phyloP scores from a whole-genome alignment of 2,329 filamentous ascomycete species.

The Colletotrichum sp. region DNA sequence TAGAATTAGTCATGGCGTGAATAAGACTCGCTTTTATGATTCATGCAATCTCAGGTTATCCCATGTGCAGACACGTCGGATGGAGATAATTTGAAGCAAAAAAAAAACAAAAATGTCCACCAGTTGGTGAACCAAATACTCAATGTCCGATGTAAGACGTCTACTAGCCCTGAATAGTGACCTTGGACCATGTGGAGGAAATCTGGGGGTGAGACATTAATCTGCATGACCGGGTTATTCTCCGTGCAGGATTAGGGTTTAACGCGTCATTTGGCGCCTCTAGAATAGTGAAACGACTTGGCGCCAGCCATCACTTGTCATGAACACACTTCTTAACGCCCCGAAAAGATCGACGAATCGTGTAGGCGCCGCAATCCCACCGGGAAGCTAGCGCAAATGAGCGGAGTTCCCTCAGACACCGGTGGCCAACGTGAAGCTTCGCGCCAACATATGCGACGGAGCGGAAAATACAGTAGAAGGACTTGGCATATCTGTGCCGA shows the following conservation, averaged over 20 bases:
- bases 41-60: not conserved
- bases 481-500: not conserved
- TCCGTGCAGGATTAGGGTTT: not conserved
- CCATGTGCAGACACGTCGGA: not conserved
- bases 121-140: not conserved
- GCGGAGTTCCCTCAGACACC: not conserved
- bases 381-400: not conserved
- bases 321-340: not conserved
- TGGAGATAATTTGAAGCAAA: not conserved
- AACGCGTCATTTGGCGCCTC: not conserved
- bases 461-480: not conserved
- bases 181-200: not conserved
- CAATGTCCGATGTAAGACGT: not conserved
- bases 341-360: not conserved
- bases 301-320: not conserved
- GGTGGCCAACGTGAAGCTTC: not conserved
- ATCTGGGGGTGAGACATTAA: not conserved
- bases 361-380: not conserved
- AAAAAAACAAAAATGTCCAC: too few species aligned
- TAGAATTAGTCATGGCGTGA: not conserved
- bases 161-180: not conserved
- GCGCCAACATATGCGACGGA: not conserved
- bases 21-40: not conserved
- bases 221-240: not conserved
- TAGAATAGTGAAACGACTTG: not conserved